phyloP scores from a whole-genome alignment of 352 stramenopile genomes.

The Pythium insidiosum region DNA sequence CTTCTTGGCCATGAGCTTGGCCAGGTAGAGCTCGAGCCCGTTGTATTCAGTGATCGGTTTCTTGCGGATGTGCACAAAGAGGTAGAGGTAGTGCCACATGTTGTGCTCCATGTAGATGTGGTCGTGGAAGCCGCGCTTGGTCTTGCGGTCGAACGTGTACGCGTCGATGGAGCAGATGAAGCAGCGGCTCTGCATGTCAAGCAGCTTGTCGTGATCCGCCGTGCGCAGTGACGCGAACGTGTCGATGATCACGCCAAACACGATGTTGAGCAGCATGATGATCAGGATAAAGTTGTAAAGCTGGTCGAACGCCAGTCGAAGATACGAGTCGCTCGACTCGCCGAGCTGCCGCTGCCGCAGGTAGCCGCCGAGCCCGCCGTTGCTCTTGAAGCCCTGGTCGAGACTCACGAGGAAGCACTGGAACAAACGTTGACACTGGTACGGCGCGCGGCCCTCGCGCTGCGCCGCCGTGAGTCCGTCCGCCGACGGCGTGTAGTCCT shows the following conservation, averaged over 20 bases:
- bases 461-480: constrained; percentile 26
- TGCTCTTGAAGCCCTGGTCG: constrained; percentile 64
- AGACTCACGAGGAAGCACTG: constrained; percentile 67
- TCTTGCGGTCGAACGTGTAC: constrained; percentile 66
- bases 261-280: constrained; percentile 66
- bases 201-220: constrained; percentile 50
- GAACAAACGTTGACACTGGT: constrained; percentile 60
- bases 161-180: constrained; percentile 80
- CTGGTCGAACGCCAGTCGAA: constrained; percentile 48
- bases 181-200: constrained; percentile 62
- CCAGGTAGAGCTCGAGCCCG: constrained; percentile 72
- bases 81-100: constrained; percentile 76
- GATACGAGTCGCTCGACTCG: constrained; percentile 29
- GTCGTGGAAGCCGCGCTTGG: constrained; percentile 60
- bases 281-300: constrained; percentile 66
- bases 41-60: constrained; percentile 76
- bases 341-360: constrained; percentile 32
- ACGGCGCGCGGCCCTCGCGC: constrained; percentile 22
- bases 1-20: constrained; percentile 64
- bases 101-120: constrained; percentile 75
- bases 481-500: constrained; percentile 36
- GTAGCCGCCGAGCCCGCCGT: constrained; percentile 46
- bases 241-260: constrained; percentile 79
- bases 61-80: constrained; percentile 77
- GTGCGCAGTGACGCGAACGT: constrained; percentile 68